Percentiles rank a stretch among this genome's conserved stretches.
These are phyloP conservation scores for Zygosaccharomyces bisporus DNA, from an alignment of 805 yeast species.

Conservation along the genomic window DNA sequence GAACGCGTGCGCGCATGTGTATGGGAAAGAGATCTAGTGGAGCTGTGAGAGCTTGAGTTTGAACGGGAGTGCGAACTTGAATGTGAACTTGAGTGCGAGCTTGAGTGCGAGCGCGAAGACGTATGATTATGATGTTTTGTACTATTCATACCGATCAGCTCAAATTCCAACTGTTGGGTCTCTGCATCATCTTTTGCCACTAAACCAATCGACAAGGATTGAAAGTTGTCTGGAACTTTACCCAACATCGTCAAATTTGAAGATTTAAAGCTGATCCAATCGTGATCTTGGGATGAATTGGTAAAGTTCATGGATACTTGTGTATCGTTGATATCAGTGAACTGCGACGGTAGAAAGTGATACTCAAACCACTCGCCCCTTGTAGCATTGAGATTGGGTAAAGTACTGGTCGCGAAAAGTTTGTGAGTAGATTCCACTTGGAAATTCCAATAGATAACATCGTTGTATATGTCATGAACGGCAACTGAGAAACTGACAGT, in stretches of 20 bases:
- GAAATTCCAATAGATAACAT: slow-evolving; percentile 56
- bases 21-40: slow-evolving; percentile 23
- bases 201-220: slow-evolving; percentile 40
- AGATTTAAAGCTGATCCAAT: slow-evolving; percentile 65
- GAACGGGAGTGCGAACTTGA: slow-evolving; percentile 1
- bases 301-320: slow-evolving; percentile 43
- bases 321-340: slow-evolving; percentile 52
- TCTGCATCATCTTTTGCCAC: slow-evolving; percentile 38
- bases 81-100: slow-evolving; percentile 13
- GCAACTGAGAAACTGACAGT: slow-evolving; percentile 48
- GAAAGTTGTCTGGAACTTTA: slow-evolving; percentile 51
- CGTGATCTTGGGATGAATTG: slow-evolving; percentile 36
- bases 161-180: slow-evolving; percentile 44
- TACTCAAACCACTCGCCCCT: slow-evolving; percentile 57
- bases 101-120: slow-evolving; percentile 1
- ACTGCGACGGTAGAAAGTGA: slow-evolving; percentile 49
- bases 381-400: slow-evolving; percentile 66
- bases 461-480: slow-evolving; percentile 56
- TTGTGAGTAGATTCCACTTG: slow-evolving; percentile 50
- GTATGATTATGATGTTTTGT: slow-evolving; percentile 4
- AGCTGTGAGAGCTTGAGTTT: slow-evolving; percentile 19
- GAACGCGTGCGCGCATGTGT: slow-evolving; percentile 30
- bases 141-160: slow-evolving; percentile 49
- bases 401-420: slow-evolving; percentile 50
- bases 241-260: slow-evolving; percentile 69